Conservation (phyloP, 73 alveolate genomes). For the Durusdinium trenchii region DNA sequence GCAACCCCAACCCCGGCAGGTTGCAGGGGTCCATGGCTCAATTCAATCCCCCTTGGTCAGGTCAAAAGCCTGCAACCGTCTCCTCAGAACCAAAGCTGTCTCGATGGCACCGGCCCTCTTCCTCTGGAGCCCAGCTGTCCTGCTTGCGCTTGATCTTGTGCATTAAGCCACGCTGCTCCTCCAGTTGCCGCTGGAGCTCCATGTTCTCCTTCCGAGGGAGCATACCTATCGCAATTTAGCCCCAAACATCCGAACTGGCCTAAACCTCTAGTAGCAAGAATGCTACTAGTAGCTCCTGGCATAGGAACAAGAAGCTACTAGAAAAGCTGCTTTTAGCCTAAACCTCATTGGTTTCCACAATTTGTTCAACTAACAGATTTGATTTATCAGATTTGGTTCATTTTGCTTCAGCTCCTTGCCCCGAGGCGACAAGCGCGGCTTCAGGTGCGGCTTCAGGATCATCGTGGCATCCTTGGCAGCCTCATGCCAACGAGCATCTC, state of each 20-base stretch:
- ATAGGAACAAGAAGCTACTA: too few relatives aligned
- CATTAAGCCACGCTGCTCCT: conserved; percentile 82
- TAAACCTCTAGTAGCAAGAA: too few relatives aligned
- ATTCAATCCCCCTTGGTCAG: neutral
- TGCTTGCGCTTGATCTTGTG: conserved; percentile 85
- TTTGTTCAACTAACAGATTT: too few relatives aligned
- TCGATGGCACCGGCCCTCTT: conserved; percentile 49
- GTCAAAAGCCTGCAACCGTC: conserved; percentile 23
- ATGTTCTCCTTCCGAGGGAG: too few relatives aligned
- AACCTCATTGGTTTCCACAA: too few relatives aligned
- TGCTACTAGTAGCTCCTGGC: too few relatives aligned
- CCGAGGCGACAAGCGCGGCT: conserved; percentile 81
- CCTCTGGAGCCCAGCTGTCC: conserved; percentile 78
- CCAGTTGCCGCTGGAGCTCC: conserved; percentile 90
- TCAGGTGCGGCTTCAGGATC: conserved; percentile 75
- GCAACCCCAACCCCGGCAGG: neutral
- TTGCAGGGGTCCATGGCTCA: too few relatives aligned
- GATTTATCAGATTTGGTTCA: too few relatives aligned
- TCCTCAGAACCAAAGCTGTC: conserved; percentile 90
- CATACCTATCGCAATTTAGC: too few relatives aligned
- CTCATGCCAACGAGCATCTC: conserved; percentile 85
- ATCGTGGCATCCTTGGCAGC: conserved; percentile 88
- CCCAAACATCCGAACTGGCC: too few relatives aligned
- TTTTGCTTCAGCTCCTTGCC: neutral
- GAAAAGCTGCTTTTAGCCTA: too few relatives aligned